Base-by-base conservation (phyloP, 176 grass and related monocot genomes). In the Typha latifolia region DNA sequence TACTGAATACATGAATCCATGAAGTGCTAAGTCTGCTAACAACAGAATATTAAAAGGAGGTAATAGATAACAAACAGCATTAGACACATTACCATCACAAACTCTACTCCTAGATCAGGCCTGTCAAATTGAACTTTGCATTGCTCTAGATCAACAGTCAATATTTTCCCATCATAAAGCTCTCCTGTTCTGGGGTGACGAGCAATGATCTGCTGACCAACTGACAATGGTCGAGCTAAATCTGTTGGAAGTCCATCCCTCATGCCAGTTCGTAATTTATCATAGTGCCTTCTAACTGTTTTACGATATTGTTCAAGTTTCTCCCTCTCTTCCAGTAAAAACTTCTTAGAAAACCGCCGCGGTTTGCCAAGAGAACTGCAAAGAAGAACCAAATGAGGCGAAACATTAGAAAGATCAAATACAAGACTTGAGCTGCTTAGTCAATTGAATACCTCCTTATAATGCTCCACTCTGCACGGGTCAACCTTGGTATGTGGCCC, bases 331-430 rank as follows among this genome's bases (percentile, higher is more conserved):
- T 49, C 74, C 24, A 12, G 61, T 48, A 91, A 51, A 69, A 84
- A 84, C 34, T 81, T 18, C 47, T 79, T 12, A 32, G 84, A 91
- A 72, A 91, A 76, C 12, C 84, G 81, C 2, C 88, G 78, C 12
- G 88, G 70, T 73, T 82, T 91, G 47, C 88, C 88, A 81, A 91
- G 88, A 69, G 84, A 91, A 76, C 88, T 91, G 73, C 69, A 80
- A 14, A 43, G 47, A 73, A 73, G 51, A 62, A 26, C 51, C 34
- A 1, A 14, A 59, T 75, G 14, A 84, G 55, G 8, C n/a, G 16
- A 73, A 34, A 55, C 5, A n/a, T 55, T 55, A 55, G 51, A n/a
- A 15, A 55, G 15, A 55, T 55, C 14, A n/a, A 55, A 18, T 19
- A 55, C 18, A 55, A 18, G 16, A n/a, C 16, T n/a, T 55, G 51